phyloP scores from a whole-genome alignment of 2,329 filamentous ascomycete species.

The Monilinia vaccinii-corymbosi region DNA sequence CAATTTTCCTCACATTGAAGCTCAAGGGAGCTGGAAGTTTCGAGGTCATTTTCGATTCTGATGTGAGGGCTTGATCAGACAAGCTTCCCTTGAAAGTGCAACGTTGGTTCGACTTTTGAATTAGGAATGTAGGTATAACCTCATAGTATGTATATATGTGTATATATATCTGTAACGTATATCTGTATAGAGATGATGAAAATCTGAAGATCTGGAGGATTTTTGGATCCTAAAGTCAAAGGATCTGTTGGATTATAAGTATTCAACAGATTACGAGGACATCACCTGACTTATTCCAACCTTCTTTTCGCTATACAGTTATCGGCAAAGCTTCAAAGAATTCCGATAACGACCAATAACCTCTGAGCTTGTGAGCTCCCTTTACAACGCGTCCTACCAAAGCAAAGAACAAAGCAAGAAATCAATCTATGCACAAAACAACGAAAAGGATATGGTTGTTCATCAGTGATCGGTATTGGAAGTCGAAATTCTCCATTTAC shows the following conservation, averaged over 20 bases:
- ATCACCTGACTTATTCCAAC: no score
- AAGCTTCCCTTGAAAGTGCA: neutral
- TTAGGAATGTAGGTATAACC: no score
- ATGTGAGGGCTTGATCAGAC: neutral
- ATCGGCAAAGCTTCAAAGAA: neutral
- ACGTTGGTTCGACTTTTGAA: no score
- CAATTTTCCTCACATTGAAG: constrained; percentile 49
- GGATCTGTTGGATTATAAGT: neutral
- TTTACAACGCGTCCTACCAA: constrained; percentile 7
- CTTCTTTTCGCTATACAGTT: no score
- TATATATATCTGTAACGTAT: neutral
- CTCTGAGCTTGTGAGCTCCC: neutral
- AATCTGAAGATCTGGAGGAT: neutral
- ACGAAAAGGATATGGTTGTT: neutral
- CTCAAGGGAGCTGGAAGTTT: constrained; percentile 13
- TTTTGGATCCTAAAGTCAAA: neutral
- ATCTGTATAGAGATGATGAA: neutral
- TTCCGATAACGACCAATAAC: constrained; percentile 7
- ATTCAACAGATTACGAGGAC: no score
- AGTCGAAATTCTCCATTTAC: neutral
- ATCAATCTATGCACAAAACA: neutral
- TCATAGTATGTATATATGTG: neutral
- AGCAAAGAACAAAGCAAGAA: neutral
- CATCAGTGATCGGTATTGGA: neutral
- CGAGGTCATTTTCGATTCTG: constrained; percentile 19